A percentile compares a stretch with the other conserved stretches of the same genome.
phyloP scores from a whole-genome alignment of 2,329 filamentous ascomycete species.

The Phoma herbarum region DNA sequence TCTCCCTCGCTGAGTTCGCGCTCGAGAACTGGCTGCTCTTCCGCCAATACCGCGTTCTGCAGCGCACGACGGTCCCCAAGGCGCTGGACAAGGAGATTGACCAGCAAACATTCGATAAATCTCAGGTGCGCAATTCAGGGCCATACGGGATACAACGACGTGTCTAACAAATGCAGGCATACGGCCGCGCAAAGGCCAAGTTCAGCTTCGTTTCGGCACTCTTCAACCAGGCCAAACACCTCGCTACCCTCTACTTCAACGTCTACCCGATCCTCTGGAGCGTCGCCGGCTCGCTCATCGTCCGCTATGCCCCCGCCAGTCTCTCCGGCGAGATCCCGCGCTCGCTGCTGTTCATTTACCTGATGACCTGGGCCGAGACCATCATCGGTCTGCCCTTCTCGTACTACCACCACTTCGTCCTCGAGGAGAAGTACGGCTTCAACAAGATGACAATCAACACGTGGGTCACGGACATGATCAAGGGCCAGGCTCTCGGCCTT shows the following conservation, averaged over 20 bases:
- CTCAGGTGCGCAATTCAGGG: conserved; percentile 65
- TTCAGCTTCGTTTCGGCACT: conserved; percentile 83
- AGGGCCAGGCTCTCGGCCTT: conserved; percentile 83
- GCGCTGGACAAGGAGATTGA: conserved; percentile 89
- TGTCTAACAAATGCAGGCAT: conserved; percentile 62
- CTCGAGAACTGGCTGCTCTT: conserved; percentile 89
- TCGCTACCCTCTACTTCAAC: conserved; percentile 89
- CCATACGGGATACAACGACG: too few species aligned
- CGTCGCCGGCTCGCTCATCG: conserved; percentile 77
- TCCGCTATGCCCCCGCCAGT: conserved; percentile 75
- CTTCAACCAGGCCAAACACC: conserved; percentile 86
- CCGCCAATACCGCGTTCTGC: conserved; percentile 88
- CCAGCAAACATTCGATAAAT: conserved; percentile 91
- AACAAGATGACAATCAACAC: conserved; percentile 95
- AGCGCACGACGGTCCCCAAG: conserved; percentile 81
- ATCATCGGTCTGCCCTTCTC: conserved; percentile 79
- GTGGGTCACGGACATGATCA: conserved; percentile 90
- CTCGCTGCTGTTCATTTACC: conserved; percentile 89
- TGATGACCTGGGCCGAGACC: conserved; percentile 84
- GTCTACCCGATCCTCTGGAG: conserved; percentile 91
- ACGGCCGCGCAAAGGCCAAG: conserved; percentile 94
- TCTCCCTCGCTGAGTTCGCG: conserved; percentile 89
- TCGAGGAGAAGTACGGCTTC: conserved; percentile 97
- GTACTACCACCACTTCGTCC: conserved; percentile 93
- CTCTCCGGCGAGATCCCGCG: conserved; percentile 94